A percentile compares a stretch with the other conserved stretches of the same genome.
These are phyloP conservation scores for Ogataea philodendri DNA, from an alignment of 805 yeast genomes.

Conservation along the genomic window DNA sequence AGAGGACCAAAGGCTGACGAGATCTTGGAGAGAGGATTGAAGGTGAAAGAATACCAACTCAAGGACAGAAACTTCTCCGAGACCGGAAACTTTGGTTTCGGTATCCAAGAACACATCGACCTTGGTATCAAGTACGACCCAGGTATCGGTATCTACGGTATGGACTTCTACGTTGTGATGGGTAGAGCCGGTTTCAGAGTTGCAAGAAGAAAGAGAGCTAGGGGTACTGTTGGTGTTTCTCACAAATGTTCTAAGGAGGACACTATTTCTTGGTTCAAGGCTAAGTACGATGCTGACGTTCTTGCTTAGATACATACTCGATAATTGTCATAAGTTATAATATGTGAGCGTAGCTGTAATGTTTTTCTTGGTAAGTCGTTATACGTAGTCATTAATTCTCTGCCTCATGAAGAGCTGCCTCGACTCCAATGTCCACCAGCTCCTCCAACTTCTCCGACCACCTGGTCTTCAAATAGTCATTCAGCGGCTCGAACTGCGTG, in stretches of 20 bases:
- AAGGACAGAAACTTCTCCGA: slow-evolving; percentile 91
- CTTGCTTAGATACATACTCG: slow-evolving; percentile 17
- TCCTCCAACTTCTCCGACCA: slow-evolving; percentile 51
- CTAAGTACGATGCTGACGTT: slow-evolving; percentile 99
- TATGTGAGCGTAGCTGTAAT: slow-evolving; percentile 3
- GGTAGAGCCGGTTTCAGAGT: slow-evolving; percentile 99
- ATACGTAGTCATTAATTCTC: slow-evolving; percentile 1
- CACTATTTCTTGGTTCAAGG: slow-evolving; percentile 98
- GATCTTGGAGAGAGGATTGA: slow-evolving; percentile 98
- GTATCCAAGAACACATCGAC: slow-evolving; percentile 99
- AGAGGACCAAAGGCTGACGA: slow-evolving; percentile 99
- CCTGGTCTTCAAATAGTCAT: slow-evolving; percentile 43
- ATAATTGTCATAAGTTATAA: slow-evolving; percentile 12
- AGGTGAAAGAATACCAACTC: slow-evolving; percentile 99
- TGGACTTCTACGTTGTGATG: slow-evolving; percentile 99
- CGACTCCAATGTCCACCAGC: slow-evolving; percentile 39
- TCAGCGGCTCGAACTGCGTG: slow-evolving; percentile 41
- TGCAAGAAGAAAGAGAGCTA: slow-evolving; percentile 96
- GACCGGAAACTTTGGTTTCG: slow-evolving; percentile 99
- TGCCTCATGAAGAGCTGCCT: slow-evolving; percentile 27
- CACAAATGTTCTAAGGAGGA: slow-evolving; percentile 93
- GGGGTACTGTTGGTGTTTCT: slow-evolving; percentile 82
- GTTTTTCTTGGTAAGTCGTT: slow-evolving; percentile 1
- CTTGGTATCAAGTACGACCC: slow-evolving; percentile 99
- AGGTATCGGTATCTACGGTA: slow-evolving; percentile 99